These are phyloP conservation scores for Termitomyces sp. DNA, from an alignment of 768 basidiomycete species.

Conservation along the genomic window DNA sequence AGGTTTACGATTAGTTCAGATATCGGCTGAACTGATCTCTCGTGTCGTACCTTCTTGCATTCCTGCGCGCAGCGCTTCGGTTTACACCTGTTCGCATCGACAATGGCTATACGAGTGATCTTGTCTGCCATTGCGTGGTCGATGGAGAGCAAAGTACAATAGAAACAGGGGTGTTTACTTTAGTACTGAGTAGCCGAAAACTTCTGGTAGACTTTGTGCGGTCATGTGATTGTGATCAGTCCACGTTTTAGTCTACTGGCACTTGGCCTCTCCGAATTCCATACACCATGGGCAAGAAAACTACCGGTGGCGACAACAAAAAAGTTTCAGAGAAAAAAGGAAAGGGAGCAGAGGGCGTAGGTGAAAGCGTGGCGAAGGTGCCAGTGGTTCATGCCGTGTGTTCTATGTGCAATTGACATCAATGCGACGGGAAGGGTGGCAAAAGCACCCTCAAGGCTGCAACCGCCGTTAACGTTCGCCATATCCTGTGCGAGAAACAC, in stretches of 20 bases:
- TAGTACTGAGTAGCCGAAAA: conserved; percentile 12
- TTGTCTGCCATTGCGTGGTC: conserved; percentile 74
- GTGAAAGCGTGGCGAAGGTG: conserved; percentile 38
- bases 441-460: conserved; percentile 70
- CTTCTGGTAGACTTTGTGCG: conserved; percentile 6
- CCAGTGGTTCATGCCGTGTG: neutral
- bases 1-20: conserved; percentile 10
- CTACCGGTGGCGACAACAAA: conserved; percentile 25
- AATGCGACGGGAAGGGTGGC: conserved; percentile 20
- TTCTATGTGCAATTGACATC: conserved; percentile 1
- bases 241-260: too few species aligned
- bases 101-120: conserved; percentile 97
- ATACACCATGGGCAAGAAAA: conserved; percentile 32
- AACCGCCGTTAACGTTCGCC: conserved; percentile 79
- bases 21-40: conserved; percentile 4
- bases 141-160: conserved; percentile 12
- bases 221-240: conserved; percentile 17
- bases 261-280: neutral
- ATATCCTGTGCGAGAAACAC: conserved; percentile 86
- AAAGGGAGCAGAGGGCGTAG: conserved; percentile 33
- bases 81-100: conserved; percentile 88
- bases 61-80: conserved; percentile 97
- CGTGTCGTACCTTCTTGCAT: conserved; percentile 79
- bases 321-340: conserved; percentile 37
- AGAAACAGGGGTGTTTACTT: conserved; percentile 7